Conservation (phyloP, 192 early-diverging fungal species). For the Rhizophlyctis rosea region DNA sequence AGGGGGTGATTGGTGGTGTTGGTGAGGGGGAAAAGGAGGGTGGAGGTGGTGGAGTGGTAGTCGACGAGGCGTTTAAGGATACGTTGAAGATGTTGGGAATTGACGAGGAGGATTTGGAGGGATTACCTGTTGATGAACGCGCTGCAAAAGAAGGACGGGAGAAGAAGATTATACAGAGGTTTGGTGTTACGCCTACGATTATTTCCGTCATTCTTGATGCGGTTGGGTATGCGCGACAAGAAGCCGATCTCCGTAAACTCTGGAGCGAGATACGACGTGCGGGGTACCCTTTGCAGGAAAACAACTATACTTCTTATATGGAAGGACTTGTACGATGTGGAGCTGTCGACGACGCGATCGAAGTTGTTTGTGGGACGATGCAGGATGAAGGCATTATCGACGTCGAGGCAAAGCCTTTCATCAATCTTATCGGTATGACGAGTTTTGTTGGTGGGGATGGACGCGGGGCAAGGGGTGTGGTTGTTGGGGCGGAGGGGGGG, state of each 20-base stretch:
- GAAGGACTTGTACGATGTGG: conserved; percentile 19
- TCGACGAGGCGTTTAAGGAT: too few species aligned
- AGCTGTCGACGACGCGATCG: background rate
- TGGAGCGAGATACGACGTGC: background rate
- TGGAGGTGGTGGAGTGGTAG: too few species aligned
- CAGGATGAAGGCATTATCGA: background rate
- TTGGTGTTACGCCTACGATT: background rate
- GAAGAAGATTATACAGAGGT: background rate
- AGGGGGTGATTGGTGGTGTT: too few species aligned
- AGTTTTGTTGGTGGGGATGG: too few species aligned
- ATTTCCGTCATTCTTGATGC: conserved; percentile 13
- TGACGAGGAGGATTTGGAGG: too few species aligned
- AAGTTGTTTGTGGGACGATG: background rate
- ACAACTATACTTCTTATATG: conserved; percentile 18
- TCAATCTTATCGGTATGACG: background rate
- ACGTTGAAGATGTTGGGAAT: too few species aligned
- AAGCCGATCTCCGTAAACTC: background rate
- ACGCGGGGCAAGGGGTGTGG: background rate
- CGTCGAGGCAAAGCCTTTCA: background rate
- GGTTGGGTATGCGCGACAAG: background rate
- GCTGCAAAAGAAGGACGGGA: background rate
- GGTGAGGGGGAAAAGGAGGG: too few species aligned
- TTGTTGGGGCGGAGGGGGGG: background rate
- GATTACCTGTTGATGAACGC: too few species aligned
- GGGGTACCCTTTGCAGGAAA: conserved; percentile 7